Conservation (phyloP, 139 green algal genomes). For the Chlorella ohadii region DNA sequence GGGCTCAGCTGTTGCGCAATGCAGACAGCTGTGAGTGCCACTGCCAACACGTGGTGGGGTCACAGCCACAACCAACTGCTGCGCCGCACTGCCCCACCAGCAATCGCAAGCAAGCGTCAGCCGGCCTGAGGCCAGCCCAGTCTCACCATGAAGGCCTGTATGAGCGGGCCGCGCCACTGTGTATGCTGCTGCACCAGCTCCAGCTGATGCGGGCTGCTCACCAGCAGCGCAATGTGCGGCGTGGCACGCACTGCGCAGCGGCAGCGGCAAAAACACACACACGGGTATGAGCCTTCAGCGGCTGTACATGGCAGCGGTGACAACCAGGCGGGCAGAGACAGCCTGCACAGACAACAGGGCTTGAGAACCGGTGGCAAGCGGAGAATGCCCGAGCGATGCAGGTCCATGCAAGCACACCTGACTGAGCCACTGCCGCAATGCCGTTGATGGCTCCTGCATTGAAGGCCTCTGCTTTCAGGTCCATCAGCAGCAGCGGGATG, state of each 20-base stretch:
- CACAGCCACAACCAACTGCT: too few species aligned
- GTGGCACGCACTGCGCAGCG: not conserved
- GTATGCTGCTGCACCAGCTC: constrained; percentile 23
- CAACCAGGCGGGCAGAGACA: too few species aligned
- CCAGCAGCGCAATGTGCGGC: constrained; percentile 42
- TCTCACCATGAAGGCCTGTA: constrained; percentile 29
- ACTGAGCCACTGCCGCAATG: not conserved
- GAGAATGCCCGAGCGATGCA: too few species aligned
- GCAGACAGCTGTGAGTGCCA: too few species aligned
- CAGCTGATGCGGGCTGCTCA: constrained; percentile 10
- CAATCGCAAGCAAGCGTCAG: too few species aligned
- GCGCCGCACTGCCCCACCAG: too few species aligned
- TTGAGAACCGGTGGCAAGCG: too few species aligned
- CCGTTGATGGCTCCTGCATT: not conserved
- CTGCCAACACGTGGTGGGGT: too few species aligned
- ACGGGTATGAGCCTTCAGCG: too few species aligned
- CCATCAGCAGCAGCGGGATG: constrained; percentile 41
- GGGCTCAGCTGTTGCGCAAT: too few species aligned
- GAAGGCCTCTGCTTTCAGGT: constrained; percentile 44
- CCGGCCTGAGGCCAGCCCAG: not conserved
- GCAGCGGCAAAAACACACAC: not conserved
- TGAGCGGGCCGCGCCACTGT: constrained; percentile 30
- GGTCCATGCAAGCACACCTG: not conserved
- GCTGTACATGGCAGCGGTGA: too few species aligned
- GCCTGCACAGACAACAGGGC: too few species aligned